Evolutionary conservation across 495 filamentous ascomycete genomes (phyloP), one percentile per base, ranked within the genome.

Genomic region (Penicillium fimorum): DNA sequence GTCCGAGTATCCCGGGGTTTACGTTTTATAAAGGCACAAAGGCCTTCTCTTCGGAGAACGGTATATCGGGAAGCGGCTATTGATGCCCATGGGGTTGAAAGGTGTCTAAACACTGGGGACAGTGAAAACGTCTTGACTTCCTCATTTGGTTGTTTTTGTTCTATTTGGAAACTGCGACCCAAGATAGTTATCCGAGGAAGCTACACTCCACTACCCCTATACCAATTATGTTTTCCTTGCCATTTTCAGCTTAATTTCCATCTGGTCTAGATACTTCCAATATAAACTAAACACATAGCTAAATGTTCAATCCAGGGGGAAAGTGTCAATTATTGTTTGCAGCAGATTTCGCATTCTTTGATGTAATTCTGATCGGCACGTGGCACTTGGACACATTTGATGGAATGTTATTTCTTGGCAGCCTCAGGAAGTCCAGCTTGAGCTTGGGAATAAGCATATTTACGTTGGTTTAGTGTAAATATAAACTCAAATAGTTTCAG

Each of bases 1-100:
- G 50, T 38, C 57, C 6, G 24, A 27, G 32, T 22, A 22, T 33
- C 47, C 41, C 50, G 53, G 64, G 44, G 53, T 58, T 40, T 48
- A 56, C 60, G 63, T 58, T 56, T 59, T 27, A 58, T 58, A 54
- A 57, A 56, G 38, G 40, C 35, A 66, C 63, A 65, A 68, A 37
- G 53, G 49, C 52, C 20, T 57, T 61, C 24, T 24, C 3, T 27
- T 25, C 2, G 25, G 5, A 25, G 25, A n/a, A n/a, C 22, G 25
- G 25, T 27, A 27, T 27, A 27, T 27, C 25, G 25, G 25, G 25
- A 3, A 44, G 50, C 5, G 13, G 15, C 13, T 37, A 15, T 12
- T 12, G 33, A 15, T 13, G 5, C 35, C 33, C n/a, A 5, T n/a
- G 9, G 37, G 18, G n/a, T 32, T 27, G 24, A 52, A 32, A 10